Conservation (phyloP, 2,329 filamentous ascomycete species). For the Verticillium albo-atrum region DNA sequence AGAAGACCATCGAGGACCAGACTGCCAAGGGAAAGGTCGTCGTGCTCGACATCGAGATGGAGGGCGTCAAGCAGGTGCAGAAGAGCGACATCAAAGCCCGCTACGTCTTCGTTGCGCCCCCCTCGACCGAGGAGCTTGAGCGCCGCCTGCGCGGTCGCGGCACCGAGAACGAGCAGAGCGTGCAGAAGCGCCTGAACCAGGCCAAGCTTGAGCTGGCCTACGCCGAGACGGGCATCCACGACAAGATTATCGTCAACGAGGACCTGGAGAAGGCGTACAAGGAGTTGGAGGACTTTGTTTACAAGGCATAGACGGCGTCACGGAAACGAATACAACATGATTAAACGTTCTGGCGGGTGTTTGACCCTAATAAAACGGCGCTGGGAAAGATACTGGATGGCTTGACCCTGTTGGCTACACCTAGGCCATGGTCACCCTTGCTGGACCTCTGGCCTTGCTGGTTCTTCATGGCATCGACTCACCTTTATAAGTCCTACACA, state of each 20-base stretch:
- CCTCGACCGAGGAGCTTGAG: constrained; percentile 70
- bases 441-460: too few species aligned
- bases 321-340: background rate
- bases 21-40: constrained; percentile 68
- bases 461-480: too few species aligned
- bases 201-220: constrained; percentile 73
- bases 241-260: constrained; percentile 33
- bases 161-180: constrained; percentile 71
- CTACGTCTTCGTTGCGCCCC: constrained; percentile 82
- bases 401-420: too few species aligned
- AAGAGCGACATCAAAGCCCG: constrained; percentile 67
- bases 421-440: too few species aligned
- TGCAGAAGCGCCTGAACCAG: constrained; percentile 65
- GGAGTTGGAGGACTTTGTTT: constrained; percentile 47
- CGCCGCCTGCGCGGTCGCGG: constrained; percentile 66
- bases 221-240: constrained; percentile 55
- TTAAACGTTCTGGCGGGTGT: too few species aligned
- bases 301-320: constrained; percentile 18
- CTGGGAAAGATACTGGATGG: too few species aligned
- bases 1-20: constrained; percentile 73
- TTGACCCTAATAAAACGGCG: too few species aligned
- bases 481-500: background rate
- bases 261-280: constrained; percentile 46
- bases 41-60: constrained; percentile 95
- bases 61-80: constrained; percentile 94